These are phyloP conservation scores for Boletus reticulatus DNA, from an alignment of 768 basidiomycete genomes.

Conservation along the genomic window DNA sequence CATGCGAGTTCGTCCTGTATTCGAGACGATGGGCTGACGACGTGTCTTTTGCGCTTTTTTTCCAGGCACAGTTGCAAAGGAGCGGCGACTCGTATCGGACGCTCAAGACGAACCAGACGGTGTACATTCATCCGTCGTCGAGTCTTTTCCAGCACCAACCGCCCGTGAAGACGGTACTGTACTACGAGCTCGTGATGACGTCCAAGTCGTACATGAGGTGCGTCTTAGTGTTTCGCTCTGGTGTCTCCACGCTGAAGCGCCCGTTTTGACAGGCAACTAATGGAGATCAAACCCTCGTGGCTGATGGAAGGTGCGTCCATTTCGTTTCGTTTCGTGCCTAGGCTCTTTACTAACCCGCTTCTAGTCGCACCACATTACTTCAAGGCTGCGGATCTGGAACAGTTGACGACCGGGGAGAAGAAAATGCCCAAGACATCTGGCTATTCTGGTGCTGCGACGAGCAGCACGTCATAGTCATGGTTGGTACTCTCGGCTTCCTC, in stretches of 20 bases:
- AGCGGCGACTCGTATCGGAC: conserved; percentile 97
- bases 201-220: conserved; percentile 94
- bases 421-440: conserved; percentile 88
- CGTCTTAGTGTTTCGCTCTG: conserved; percentile 12
- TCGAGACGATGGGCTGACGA: not conserved
- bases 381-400: conserved; percentile 80
- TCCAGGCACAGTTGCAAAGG: conserved; percentile 86
- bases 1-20: not conserved
- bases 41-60: not conserved
- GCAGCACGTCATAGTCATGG: conserved; percentile 7
- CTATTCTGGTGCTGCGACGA: conserved; percentile 18
- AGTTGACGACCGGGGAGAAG: conserved; percentile 76
- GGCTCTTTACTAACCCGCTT: not conserved
- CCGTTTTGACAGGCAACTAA: conserved; percentile 64
- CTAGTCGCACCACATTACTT: conserved; percentile 96
- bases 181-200: conserved; percentile 98
- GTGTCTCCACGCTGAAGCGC: not conserved
- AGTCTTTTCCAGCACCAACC: conserved; percentile 95
- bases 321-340: not conserved
- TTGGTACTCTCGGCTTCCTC: too few relatives aligned
- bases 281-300: conserved; percentile 98
- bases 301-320: conserved; percentile 72
- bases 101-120: conserved; percentile 92
- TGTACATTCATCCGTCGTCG: conserved; percentile 95
- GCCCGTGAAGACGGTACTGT: conserved; percentile 84